These are phyloP conservation scores for Heterobasidion parviporum DNA, from an alignment of 1,284 basidiomycete genomes.

Conservation along the genomic window DNA sequence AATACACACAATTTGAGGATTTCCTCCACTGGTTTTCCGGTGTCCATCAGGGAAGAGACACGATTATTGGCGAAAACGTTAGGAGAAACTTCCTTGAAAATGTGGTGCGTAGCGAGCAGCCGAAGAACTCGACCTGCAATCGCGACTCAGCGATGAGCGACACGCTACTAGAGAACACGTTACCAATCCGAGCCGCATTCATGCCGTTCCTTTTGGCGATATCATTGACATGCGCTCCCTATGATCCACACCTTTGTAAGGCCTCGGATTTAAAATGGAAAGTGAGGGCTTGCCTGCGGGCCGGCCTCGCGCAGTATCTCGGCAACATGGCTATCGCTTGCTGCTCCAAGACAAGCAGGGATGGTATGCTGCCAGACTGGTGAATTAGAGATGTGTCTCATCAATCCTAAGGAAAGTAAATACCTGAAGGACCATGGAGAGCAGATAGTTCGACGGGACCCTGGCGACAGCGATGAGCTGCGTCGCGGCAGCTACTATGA, in stretches of 20 bases:
- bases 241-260: background rate
- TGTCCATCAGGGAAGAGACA: slow-evolving; percentile 19
- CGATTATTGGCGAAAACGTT: slow-evolving; percentile 25
- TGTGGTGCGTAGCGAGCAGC: slow-evolving; percentile 20
- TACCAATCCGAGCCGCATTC: slow-evolving; percentile 10
- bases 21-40: slow-evolving; percentile 15
- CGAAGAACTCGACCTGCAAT: slow-evolving; percentile 18
- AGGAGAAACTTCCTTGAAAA: slow-evolving; percentile 19
- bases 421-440: background rate
- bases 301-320: slow-evolving; percentile 1
- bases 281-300: background rate
- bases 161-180: background rate
- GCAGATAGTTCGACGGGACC: background rate
- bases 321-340: background rate
- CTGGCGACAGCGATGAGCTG: background rate
- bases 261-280: background rate
- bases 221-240: slow-evolving; percentile 18
- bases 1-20: slow-evolving; percentile 5
- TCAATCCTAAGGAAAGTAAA: background rate
- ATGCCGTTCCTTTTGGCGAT: slow-evolving; percentile 13
- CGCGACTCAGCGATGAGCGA: background rate
- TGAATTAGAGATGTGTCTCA: background rate
- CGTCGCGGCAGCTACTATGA: background rate
- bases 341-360: background rate
- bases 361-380: background rate